phyloP scores from a whole-genome alignment of 306 rosid genomes.

The Quillaja saponaria region DNA sequence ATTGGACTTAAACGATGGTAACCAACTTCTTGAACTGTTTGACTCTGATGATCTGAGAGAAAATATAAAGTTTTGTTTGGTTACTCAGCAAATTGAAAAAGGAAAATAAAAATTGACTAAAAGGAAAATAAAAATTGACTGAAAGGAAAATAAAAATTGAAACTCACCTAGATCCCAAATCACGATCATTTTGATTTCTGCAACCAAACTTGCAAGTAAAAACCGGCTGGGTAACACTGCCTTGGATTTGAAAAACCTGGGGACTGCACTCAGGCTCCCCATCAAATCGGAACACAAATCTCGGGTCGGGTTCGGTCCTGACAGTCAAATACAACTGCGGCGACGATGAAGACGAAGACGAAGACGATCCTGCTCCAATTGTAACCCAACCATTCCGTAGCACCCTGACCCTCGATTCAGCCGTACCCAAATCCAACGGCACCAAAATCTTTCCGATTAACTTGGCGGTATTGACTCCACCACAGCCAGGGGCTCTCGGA shows the following conservation, averaged over 20 bases:
- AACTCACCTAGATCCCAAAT: conserved; percentile 17
- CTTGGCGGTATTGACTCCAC: conserved; percentile 37
- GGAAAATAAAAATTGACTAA: background rate
- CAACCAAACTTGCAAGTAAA: conserved; percentile 56
- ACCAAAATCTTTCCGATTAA: conserved; percentile 50
- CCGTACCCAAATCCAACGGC: conserved; percentile 43
- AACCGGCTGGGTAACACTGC: conserved; percentile 50
- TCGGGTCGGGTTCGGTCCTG: conserved; percentile 70
- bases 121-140: background rate
- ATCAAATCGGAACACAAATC: conserved; percentile 73
- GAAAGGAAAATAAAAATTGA: background rate
- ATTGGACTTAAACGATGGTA: conserved; percentile 14
- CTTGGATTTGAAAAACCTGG: conserved; percentile 74
- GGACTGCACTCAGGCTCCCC: conserved; percentile 91
- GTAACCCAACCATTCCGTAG: conserved; percentile 70
- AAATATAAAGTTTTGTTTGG: background rate
- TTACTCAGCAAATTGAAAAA: background rate
- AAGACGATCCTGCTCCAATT: conserved; percentile 25
- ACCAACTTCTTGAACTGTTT: conserved; percentile 16
- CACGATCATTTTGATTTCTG: conserved; percentile 29
- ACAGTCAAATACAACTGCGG: conserved; percentile 46
- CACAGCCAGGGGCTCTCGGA: conserved; percentile 36
- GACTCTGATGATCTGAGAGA: conserved; percentile 1
- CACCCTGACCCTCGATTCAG: conserved; percentile 42
- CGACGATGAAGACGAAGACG: no score